Evolutionary conservation across 305 asterid species (phyloP).

Genomic region (Caryopteris hybrid): DNA sequence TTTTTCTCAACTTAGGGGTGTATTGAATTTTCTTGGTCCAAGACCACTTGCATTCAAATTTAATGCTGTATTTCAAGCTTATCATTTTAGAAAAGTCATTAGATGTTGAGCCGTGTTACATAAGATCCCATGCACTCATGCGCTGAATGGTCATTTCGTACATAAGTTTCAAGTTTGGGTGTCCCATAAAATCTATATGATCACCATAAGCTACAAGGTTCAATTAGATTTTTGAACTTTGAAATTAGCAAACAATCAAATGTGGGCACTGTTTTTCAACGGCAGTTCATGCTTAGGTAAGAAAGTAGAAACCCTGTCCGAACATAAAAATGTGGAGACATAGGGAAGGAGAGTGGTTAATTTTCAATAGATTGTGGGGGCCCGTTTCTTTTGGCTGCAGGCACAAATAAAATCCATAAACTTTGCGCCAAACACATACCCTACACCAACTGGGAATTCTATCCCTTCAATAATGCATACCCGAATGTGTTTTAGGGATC

Average conservation of each 20-base stretch:
- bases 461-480: slow-evolving; percentile 41
- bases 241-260: slow-evolving; percentile 8
- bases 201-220: too few species aligned
- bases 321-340: slow-evolving; percentile 13
- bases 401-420: slow-evolving; percentile 31
- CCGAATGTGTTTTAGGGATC: slow-evolving; percentile 18
- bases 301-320: slow-evolving; percentile 21
- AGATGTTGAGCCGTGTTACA: not conserved
- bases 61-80: not conserved
- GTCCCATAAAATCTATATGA: too few species aligned
- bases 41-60: slow-evolving; percentile 24
- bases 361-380: slow-evolving; percentile 15
- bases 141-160: too few species aligned
- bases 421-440: slow-evolving; percentile 48
- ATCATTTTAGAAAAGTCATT: slow-evolving; percentile 13
- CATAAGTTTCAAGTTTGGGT: too few species aligned
- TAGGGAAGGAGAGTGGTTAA: slow-evolving; percentile 8
- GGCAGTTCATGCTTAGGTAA: slow-evolving; percentile 27
- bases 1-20: slow-evolving; percentile 25
- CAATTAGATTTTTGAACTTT: not conserved
- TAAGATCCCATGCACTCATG: too few species aligned
- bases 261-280: slow-evolving; percentile 27
- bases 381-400: slow-evolving; percentile 12
- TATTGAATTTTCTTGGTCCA: slow-evolving; percentile 30
- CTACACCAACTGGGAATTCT: slow-evolving; percentile 37